Evolutionary conservation across 1,284 basidiomycete genomes (phyloP), one percentile per base, ranked within the genome.

Genomic region (Mrakiaceae sp.): DNA sequence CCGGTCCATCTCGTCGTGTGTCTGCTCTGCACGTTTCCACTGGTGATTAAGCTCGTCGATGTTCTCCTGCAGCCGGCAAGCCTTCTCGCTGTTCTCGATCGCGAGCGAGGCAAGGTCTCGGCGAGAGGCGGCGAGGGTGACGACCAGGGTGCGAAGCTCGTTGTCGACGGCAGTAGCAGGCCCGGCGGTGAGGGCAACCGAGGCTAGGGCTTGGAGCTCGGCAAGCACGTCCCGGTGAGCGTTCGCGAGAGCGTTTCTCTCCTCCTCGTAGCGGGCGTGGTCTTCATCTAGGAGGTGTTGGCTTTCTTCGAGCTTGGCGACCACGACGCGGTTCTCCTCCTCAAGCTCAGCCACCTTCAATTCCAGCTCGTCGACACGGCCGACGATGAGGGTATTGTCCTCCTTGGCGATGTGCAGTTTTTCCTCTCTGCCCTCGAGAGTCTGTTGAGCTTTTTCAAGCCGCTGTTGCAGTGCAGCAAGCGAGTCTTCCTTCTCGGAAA

Each of bases 41-140:
- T 65, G 64, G 46, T 65, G 51, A 49, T 65, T 59, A 43, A 65
- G 64, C 54, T 65, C 64, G 3, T 56, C 62, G 5, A 14, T n/a
- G 50, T 51, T 43, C 43, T 51, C 44, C 50, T 58, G 43, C 42
- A 63, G 39, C 43, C 12, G 51, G 9, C 39, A 42, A 4, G 62
- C 50, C 8, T 58, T 14, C n/a, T 58, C 50, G 6, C 39, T 40
- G 3, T 48, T 11, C 44, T 54, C 40, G 42, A 27, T 27, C 14
- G 42, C 5, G 3, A 47, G 11, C 14, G 14, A 4, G 16, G 6
- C 27, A 7, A 63, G 61, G 9, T 63, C 61, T 12, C 61, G 61
- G 40, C 53, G 53, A 11, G 58, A 50, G 44, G 63, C 52, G 46
- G 63, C 63, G 39, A 54, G 40, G 5, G 53, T 16, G 52, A 58